Percentiles rank a stretch among this genome's conserved stretches.
Conservation (phyloP, 2,329 filamentous ascomycete species). For the Penicillium griseofulvum region DNA sequence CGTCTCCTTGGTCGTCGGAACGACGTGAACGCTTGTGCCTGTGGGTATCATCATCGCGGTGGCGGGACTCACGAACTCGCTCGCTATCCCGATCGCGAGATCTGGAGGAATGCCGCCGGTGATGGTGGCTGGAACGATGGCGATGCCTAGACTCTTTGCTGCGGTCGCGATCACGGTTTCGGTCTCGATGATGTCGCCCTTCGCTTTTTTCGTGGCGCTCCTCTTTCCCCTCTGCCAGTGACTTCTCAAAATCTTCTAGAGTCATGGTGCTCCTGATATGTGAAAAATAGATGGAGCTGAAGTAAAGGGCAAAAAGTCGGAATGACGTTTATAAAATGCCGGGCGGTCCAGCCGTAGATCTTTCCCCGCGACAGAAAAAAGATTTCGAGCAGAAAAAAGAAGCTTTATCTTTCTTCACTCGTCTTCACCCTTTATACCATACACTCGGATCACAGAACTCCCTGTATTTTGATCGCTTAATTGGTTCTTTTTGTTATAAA, state of each 20-base stretch:
- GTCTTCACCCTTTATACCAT: neutral
- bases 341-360: conserved; percentile 32
- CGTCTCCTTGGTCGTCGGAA: conserved; percentile 52
- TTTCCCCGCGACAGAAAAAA: conserved; percentile 31
- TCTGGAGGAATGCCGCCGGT: conserved; percentile 42
- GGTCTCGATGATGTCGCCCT: conserved; percentile 33
- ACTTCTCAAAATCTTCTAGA: conserved; percentile 73
- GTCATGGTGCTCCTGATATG: conserved; percentile 47
- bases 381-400: conserved; percentile 26
- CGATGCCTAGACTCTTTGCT: conserved; percentile 39
- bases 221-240: conserved; percentile 60
- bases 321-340: conserved; percentile 35
- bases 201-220: conserved; percentile 39
- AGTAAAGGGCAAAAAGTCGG: conserved; percentile 22
- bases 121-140: conserved; percentile 37
- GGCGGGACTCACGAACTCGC: conserved; percentile 41
- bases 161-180: conserved; percentile 38
- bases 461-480: neutral
- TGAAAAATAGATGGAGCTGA: conserved; percentile 14
- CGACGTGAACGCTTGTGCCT: conserved; percentile 64
- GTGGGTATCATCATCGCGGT: conserved; percentile 55
- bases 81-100: conserved; percentile 35
- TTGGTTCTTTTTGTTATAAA: neutral
- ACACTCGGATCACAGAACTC: neutral
- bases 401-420: conserved; percentile 14